These are phyloP conservation scores for Emericellopsis cladophorae DNA, from an alignment of 2,329 filamentous ascomycete genomes.

Conservation along the genomic window DNA sequence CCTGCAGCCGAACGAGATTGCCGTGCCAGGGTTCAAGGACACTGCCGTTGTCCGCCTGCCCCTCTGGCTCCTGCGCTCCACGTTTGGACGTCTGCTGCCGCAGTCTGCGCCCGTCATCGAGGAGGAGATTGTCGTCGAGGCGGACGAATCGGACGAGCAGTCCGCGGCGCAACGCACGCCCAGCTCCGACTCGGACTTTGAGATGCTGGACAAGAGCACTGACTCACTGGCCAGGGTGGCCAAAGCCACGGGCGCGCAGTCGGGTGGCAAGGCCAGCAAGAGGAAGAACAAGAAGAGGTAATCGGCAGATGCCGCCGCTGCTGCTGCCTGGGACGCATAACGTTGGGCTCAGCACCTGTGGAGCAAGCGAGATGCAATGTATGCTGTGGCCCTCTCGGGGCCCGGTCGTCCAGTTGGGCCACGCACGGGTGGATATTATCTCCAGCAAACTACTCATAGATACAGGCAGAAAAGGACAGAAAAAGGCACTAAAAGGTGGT, in stretches of 20 bases:
- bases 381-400: no score
- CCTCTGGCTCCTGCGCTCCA: conserved; percentile 52
- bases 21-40: conserved; percentile 62
- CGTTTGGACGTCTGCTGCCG: conserved; percentile 35
- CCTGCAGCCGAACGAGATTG: conserved; percentile 64
- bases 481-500: no score
- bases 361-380: no score
- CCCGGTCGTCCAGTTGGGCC: no score
- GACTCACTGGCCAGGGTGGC: conserved; percentile 37
- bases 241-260: conserved; percentile 35
- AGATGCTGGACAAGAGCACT: conserved; percentile 48
- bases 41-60: conserved; percentile 76
- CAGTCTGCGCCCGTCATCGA: conserved; percentile 21
- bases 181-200: conserved; percentile 47
- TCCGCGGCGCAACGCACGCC: conserved; percentile 42
- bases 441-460: no score
- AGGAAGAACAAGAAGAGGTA: conserved; percentile 42
- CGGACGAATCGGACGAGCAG: conserved; percentile 34
- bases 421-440: no score
- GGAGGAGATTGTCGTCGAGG: conserved; percentile 22
- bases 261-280: conserved; percentile 34
- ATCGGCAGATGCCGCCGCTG: conserved; percentile 3
- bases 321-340: no score
- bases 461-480: no score
- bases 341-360: no score